Conservation (phyloP, 768 basidiomycete species). For the Tricholoma sp. region DNA sequence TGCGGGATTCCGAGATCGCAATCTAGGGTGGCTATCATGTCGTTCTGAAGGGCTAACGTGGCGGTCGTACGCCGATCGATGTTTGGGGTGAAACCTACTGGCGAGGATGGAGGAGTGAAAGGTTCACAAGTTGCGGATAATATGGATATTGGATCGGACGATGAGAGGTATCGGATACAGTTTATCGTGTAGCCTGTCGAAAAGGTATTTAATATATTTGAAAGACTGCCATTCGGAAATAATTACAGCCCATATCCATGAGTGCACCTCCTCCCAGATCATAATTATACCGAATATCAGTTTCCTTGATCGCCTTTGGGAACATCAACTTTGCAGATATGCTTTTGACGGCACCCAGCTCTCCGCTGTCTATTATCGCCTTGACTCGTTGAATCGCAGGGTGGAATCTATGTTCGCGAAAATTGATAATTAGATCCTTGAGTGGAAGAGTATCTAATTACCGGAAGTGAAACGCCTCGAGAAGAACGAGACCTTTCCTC, state of each 20-base stretch:
- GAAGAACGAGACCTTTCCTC: conserved; percentile 40
- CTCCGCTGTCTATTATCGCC: conserved; percentile 47
- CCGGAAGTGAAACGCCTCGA: conserved; percentile 54
- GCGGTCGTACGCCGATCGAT: conserved; percentile 26
- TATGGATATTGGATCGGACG: conserved; percentile 35
- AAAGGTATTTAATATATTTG: too few relatives aligned
- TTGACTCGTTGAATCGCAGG: conserved; percentile 51
- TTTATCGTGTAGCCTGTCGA: conserved; percentile 40
- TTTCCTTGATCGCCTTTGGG: conserved; percentile 19
- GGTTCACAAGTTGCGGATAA: conserved; percentile 26
- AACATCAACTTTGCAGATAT: conserved; percentile 32
- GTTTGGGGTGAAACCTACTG: conserved; percentile 14
- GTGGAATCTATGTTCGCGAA: conserved; percentile 44
- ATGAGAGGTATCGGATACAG: conserved; percentile 39
- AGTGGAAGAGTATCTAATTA: too few relatives aligned
- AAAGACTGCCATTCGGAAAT: too few relatives aligned
- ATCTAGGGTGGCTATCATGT: conserved; percentile 26
- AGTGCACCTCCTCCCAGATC: conserved; percentile 53
- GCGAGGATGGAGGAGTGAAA: conserved; percentile 22
- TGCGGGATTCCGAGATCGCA: conserved; percentile 26
- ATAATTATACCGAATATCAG: conserved; percentile 47
- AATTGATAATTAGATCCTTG: neutral
- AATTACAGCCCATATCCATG: conserved; percentile 55
- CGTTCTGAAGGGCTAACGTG: conserved; percentile 22
- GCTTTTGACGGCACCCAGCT: conserved; percentile 45